Evolutionary conservation across 306 rosid species (phyloP).

Genomic region (Prunus kanzakura): DNA sequence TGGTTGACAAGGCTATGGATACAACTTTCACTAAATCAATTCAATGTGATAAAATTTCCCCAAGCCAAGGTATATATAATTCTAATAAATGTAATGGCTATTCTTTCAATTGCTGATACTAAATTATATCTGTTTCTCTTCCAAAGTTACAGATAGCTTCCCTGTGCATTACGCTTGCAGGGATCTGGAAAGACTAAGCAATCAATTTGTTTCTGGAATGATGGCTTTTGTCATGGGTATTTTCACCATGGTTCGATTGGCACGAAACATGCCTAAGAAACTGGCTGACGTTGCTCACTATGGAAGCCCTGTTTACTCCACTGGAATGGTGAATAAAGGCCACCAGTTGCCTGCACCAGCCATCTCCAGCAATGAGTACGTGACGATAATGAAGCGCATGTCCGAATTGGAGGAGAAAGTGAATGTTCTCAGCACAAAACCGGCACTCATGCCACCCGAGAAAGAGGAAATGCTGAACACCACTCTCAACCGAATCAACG

Average conservation of each 20-base stretch:
- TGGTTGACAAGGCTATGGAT: constrained; percentile 42
- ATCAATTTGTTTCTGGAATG: constrained; percentile 48
- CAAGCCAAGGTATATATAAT: constrained; percentile 39
- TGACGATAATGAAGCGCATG: constrained; percentile 70
- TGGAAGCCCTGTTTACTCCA: constrained; percentile 36
- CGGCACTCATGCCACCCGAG: constrained; percentile 55
- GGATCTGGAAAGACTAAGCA: constrained; percentile 36
- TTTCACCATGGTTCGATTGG: constrained; percentile 52
- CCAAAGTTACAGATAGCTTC: constrained; percentile 32
- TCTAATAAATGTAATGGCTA: not conserved
- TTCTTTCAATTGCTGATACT: not conserved
- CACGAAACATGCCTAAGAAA: constrained; percentile 61
- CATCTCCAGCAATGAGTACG: constrained; percentile 44
- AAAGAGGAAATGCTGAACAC: constrained; percentile 55
- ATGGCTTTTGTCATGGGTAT: constrained; percentile 63
- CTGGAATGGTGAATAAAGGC: constrained; percentile 28
- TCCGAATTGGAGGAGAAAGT: constrained; percentile 72
- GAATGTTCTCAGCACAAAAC: constrained; percentile 37
- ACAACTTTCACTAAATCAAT: constrained; percentile 39
- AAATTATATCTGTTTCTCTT: not conserved
- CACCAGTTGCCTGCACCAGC: constrained; percentile 35
- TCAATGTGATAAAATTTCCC: constrained; percentile 26
- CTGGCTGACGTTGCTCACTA: constrained; percentile 42
- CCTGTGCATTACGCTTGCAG: constrained; percentile 17
- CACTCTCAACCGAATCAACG: constrained; percentile 45